Conservation (phyloP, 345 rosid species). For the Hibiscus syriacus region DNA sequence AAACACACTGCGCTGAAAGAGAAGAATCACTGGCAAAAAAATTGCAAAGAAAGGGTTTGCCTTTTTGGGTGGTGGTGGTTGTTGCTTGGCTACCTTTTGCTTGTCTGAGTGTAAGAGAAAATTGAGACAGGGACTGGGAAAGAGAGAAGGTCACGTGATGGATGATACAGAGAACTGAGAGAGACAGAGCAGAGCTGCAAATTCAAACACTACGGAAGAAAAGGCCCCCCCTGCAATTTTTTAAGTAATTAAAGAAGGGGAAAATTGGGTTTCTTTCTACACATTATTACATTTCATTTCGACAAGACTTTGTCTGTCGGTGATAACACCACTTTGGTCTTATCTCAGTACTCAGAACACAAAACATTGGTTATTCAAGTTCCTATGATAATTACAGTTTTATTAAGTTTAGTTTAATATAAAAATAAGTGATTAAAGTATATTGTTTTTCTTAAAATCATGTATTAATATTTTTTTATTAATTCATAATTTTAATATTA, state of each 20-base stretch:
- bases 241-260: background rate
- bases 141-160: conserved; percentile 9
- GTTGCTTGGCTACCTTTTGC: too few relatives aligned
- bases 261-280: background rate
- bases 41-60: conserved; percentile 8
- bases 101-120: too few relatives aligned
- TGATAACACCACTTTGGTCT: background rate
- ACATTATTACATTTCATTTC: background rate
- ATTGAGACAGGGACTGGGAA: too few relatives aligned
- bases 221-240: background rate
- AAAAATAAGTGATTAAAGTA: too few relatives aligned
- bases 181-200: conserved; percentile 1
- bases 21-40: conserved; percentile 27
- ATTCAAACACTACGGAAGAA: background rate
- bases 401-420: too few relatives aligned
- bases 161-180: conserved; percentile 1
- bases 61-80: background rate
- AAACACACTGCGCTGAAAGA: conserved; percentile 15
- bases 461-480: too few relatives aligned
- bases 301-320: background rate
- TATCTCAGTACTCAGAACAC: background rate
- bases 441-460: too few relatives aligned
- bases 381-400: background rate
- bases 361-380: background rate
- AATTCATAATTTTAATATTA: too few relatives aligned